These are phyloP conservation scores for Gyrodon lividus DNA, from an alignment of 768 basidiomycete species.

Conservation along the genomic window DNA sequence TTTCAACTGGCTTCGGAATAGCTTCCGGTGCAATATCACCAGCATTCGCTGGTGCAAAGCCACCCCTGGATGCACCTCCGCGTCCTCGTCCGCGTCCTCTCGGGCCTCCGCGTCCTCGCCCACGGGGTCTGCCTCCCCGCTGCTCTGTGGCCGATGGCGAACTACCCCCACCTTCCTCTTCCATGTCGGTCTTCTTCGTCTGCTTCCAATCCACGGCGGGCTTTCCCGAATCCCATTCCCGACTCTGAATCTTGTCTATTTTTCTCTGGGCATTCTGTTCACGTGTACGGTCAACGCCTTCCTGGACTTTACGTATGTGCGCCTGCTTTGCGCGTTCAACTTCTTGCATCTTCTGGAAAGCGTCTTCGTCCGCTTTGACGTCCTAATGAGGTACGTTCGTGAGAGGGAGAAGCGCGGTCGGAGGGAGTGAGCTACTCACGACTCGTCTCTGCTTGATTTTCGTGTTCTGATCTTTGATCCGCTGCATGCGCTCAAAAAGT, in stretches of 20 bases:
- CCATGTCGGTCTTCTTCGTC: conserved; percentile 2
- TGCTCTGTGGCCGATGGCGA: conserved; percentile 12
- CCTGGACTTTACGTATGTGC: conserved; percentile 64
- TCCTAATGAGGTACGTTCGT: conserved; percentile 44
- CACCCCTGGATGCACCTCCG: conserved; percentile 19
- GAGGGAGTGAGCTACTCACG: conserved; percentile 36
- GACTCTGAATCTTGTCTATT: conserved; percentile 72
- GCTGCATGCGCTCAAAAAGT: conserved; percentile 64
- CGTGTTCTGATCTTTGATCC: conserved; percentile 71
- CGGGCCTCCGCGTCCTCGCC: conserved; percentile 30
- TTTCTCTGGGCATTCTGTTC: conserved; percentile 80
- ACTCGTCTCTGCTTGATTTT: conserved; percentile 69
- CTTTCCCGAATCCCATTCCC: conserved; percentile 88
- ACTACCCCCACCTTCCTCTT: conserved; percentile 6
- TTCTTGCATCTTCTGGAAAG: conserved; percentile 70
- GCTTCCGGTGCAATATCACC: background rate
- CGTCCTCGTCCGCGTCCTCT: conserved; percentile 39
- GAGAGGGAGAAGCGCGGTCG: background rate
- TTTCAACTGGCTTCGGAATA: background rate
- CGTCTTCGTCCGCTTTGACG: conserved; percentile 78
- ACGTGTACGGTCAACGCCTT: conserved; percentile 64
- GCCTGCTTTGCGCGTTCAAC: conserved; percentile 57
- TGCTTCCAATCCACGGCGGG: conserved; percentile 23
- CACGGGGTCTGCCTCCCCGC: conserved; percentile 30
- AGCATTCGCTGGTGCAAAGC: background rate